Percentiles rank a stretch among this genome's conserved stretches.
Evolutionary conservation across 768 basidiomycete species (phyloP).

Genomic region (Kwoniella sp.): DNA sequence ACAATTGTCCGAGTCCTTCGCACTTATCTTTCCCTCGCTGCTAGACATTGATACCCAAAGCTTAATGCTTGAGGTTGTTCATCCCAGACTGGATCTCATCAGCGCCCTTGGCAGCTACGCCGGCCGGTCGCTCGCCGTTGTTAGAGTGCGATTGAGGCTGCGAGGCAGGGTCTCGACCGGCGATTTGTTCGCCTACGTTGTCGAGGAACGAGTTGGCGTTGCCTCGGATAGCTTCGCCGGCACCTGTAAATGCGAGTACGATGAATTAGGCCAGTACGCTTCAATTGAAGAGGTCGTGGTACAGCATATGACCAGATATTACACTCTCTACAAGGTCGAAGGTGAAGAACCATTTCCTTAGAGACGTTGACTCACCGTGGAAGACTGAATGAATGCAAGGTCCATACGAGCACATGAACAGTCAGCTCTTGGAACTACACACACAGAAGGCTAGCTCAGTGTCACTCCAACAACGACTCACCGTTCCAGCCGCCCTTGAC

Average conservation of each 20-base stretch:
- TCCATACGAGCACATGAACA: background rate
- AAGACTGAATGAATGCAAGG: slow-evolving; percentile 23
- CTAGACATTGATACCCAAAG: background rate
- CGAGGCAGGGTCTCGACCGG: slow-evolving; percentile 13
- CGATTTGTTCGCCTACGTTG: slow-evolving; percentile 34
- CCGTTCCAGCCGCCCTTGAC: slow-evolving; percentile 38
- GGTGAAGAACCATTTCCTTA: background rate
- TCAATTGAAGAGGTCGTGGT: background rate
- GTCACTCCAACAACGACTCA: slow-evolving; percentile 15
- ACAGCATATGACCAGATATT: no score
- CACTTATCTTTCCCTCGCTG: background rate
- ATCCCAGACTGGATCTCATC: slow-evolving; percentile 36
- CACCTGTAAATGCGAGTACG: slow-evolving; percentile 17
- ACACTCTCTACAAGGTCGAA: background rate
- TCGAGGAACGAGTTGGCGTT: slow-evolving; percentile 44
- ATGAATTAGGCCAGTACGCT: background rate
- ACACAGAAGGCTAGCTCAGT: background rate
- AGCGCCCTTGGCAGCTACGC: slow-evolving; percentile 38
- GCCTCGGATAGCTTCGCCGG: slow-evolving; percentile 43
- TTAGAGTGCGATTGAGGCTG: slow-evolving; percentile 17
- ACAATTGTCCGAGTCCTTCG: background rate
- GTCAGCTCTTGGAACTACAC: background rate
- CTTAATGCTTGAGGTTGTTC: slow-evolving; percentile 24
- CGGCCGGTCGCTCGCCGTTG: slow-evolving; percentile 24
- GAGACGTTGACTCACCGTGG: slow-evolving; percentile 32